Evolutionary conservation across 257 asterid genomes (phyloP), one percentile per base, ranked within the genome.

Genomic region (Penstemon barbatus): DNA sequence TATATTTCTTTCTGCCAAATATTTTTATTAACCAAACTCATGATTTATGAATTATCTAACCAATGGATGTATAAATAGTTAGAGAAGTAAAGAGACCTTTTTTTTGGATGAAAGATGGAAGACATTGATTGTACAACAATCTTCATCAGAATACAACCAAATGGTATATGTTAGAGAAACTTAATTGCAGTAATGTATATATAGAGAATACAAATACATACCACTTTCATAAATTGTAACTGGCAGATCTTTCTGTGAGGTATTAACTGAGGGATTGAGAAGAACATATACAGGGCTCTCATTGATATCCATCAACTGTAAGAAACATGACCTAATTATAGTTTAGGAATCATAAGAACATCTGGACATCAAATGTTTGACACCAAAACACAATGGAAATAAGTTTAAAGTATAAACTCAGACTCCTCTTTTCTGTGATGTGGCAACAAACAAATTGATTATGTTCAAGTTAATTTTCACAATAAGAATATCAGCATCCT

Each of bases 281-380:
- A 93, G 90, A 71, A 93, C 89, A 70, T 88, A 90, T 5, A 93
- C 86, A 19, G 99, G 97, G 77, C 94, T 93, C 79, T 93, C 97
- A 68, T 93, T 93, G 75, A 93, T 90, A 78, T 90, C 96, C 99
- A 90, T 90, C 75, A 93, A 61, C 96, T 93, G 95, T 63, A 44
- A 69, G 63, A 44, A 50, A 63, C 41, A 62, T 56, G 19, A 13
- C 19, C 44, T 60, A 46, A 46, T 12, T 57, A 71, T 62, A 25
- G 49, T 15, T 71, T 6, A 52, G 53, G 61, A 61, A 51, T 40
- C 5, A 61, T 41, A 63, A 41, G 66, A 56, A 61, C 48, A 12
- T 48, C 57, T 12, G 1, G 33, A 25, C 33, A 25, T 25, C 59
- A 37, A 68, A 51, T 63, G 40, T 36, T 57, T 50, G 55, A 49